Evolutionary conservation across 2,329 filamentous ascomycete genomes (phyloP).

Genomic region (Phaeosphaeria sp.): DNA sequence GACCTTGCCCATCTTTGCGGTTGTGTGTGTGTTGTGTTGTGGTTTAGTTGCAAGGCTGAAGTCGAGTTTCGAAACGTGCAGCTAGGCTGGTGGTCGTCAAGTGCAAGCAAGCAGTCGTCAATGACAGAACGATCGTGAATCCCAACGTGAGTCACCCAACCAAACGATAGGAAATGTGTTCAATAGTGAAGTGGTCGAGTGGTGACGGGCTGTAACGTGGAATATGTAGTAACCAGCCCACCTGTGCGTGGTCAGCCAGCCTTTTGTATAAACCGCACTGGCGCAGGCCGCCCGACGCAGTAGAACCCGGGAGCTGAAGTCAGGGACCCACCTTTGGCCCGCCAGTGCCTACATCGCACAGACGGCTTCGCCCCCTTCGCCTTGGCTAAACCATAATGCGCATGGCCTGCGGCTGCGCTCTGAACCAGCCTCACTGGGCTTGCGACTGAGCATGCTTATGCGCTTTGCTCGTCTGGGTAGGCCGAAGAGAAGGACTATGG

Average conservation of each 20-base stretch:
- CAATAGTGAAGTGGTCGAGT: too few species aligned
- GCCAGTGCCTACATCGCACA: neutral
- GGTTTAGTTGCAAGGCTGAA: neutral
- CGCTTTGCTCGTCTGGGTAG: slow-evolving; percentile 4
- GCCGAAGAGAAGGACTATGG: slow-evolving; percentile 1
- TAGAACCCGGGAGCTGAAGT: slow-evolving; percentile 4
- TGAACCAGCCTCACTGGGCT: slow-evolving; percentile 7
- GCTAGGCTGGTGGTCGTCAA: neutral
- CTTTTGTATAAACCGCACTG: slow-evolving; percentile 5
- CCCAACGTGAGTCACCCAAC: neutral
- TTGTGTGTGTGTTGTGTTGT: slow-evolving; percentile 8
- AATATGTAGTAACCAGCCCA: neutral
- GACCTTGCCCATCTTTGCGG: slow-evolving; percentile 68
- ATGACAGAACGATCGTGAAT: neutral
- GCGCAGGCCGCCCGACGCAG: neutral
- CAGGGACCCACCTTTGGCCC: slow-evolving; percentile 5
- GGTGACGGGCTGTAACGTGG: neutral
- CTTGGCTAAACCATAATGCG: neutral
- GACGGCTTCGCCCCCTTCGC: slow-evolving; percentile 8
- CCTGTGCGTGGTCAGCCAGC: slow-evolving; percentile 3
- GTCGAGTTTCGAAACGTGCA: neutral
- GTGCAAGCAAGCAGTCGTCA: too few species aligned
- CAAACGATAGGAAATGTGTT: neutral
- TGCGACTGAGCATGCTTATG: neutral
- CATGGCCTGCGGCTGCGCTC: neutral